These are phyloP conservation scores for Phaeolepiota aurea DNA, from an alignment of 768 basidiomycete genomes.

Conservation along the genomic window DNA sequence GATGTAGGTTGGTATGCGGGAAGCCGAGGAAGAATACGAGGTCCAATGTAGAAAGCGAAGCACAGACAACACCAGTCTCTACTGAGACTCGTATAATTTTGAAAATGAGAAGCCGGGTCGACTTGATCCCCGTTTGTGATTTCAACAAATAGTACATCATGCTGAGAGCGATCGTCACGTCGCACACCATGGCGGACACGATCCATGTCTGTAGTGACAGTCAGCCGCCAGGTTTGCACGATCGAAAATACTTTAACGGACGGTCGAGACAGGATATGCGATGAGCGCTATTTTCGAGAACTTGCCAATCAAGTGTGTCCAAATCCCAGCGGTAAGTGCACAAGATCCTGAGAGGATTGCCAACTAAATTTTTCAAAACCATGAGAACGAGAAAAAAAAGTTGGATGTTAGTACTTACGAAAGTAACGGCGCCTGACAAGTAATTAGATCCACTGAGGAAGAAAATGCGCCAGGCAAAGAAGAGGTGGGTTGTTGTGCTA, in stretches of 20 bases:
- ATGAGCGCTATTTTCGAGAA: slow-evolving; percentile 4
- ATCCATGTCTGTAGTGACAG: slow-evolving; percentile 8
- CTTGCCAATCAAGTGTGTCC: slow-evolving; percentile 3
- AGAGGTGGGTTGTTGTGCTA: slow-evolving; percentile 8
- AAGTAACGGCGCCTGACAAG: slow-evolving; percentile 3
- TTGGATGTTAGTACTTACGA: too few species aligned
- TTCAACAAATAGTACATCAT: slow-evolving; percentile 14
- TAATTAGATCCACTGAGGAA: slow-evolving; percentile 6
- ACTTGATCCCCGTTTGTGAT: slow-evolving; percentile 12
- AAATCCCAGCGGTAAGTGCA: slow-evolving; percentile 5
- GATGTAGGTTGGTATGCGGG: slow-evolving; percentile 13
- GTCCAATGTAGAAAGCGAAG: slow-evolving; percentile 13
- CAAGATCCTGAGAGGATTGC: slow-evolving; percentile 6
- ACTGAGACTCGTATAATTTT: slow-evolving; percentile 14
- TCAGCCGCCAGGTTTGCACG: neutral
- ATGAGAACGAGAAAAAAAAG: too few species aligned
- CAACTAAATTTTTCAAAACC: too few species aligned
- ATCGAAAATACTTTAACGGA: neutral
- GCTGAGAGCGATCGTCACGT: slow-evolving; percentile 12
- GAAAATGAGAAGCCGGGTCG: slow-evolving; percentile 10
- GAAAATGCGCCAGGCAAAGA: slow-evolving; percentile 12
- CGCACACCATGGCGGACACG: slow-evolving; percentile 13
- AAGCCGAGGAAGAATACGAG: slow-evolving; percentile 12
- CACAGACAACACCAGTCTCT: slow-evolving; percentile 15
- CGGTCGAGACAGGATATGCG: neutral